Evolutionary conservation across 805 yeast species (phyloP).

Genomic region (Saccharomycopsis malanga): DNA sequence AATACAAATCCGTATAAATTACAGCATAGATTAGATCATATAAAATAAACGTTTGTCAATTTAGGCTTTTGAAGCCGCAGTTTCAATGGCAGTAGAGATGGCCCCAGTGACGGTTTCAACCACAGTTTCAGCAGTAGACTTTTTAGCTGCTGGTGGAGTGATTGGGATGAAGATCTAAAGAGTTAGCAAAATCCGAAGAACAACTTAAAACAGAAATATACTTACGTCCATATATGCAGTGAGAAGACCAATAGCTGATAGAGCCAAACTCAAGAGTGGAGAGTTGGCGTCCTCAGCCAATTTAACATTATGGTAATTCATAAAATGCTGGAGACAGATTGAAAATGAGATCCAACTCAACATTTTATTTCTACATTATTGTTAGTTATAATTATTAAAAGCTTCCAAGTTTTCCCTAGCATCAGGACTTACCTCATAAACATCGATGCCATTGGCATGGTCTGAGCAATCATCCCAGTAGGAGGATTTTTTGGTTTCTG

Average conservation of each 20-base stretch:
- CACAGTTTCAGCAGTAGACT: neutral
- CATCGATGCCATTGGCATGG: conserved; percentile 22
- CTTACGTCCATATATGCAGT: conserved; percentile 18
- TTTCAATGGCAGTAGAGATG: too few species aligned
- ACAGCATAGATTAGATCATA: too few species aligned
- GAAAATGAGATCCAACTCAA: conserved; percentile 19
- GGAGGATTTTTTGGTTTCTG: conserved; percentile 17
- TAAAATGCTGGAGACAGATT: conserved; percentile 20
- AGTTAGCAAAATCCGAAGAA: neutral
- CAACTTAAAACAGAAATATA: neutral
- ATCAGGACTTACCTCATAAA: conserved; percentile 11
- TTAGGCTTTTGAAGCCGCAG: too few species aligned
- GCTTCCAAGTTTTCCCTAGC: neutral
- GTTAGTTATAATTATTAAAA: neutral
- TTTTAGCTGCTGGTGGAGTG: neutral
- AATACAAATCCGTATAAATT: too few species aligned
- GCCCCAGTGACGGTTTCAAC: neutral
- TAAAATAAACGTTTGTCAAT: too few species aligned
- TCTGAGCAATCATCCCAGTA: conserved; percentile 21
- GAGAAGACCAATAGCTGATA: conserved; percentile 12
- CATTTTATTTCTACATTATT: conserved; percentile 15
- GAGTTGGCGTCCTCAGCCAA: conserved; percentile 20
- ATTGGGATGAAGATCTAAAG: neutral
- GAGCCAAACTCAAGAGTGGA: conserved; percentile 16
- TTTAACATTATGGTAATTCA: conserved; percentile 18